phyloP scores from a whole-genome alignment of 352 stramenopile species.

The Globisporangium recalcitrans region DNA sequence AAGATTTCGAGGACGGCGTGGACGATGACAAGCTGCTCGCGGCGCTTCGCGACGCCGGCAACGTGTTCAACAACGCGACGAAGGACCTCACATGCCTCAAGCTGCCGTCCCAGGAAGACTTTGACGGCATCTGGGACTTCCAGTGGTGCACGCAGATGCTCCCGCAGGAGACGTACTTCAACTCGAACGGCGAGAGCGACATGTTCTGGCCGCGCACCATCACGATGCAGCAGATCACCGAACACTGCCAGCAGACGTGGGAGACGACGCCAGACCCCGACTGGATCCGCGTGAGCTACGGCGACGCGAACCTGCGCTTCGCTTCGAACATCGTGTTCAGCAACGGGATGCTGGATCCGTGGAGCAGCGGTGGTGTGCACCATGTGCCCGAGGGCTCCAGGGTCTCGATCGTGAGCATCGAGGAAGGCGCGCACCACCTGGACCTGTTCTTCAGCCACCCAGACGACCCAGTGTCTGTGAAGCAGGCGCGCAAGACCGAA shows the following conservation, averaged over 20 bases:
- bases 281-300: conserved; percentile 75
- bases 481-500: conserved; percentile 64
- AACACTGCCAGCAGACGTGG: conserved; percentile 66
- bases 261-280: conserved; percentile 61
- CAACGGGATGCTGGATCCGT: conserved; percentile 92
- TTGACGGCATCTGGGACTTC: conserved; percentile 89
- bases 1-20: conserved; percentile 29
- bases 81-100: conserved; percentile 68
- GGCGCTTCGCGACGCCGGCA: conserved; percentile 57
- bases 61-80: conserved; percentile 89
- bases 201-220: conserved; percentile 89
- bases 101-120: conserved; percentile 58
- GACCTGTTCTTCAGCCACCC: conserved; percentile 91
- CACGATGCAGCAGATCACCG: conserved; percentile 47
- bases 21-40: conserved; percentile 38
- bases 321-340: conserved; percentile 95
- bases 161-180: conserved; percentile 85
- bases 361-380: conserved; percentile 86
- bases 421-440: conserved; percentile 85
- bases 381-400: conserved; percentile 43
- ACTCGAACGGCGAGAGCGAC: conserved; percentile 82
- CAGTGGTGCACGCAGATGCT: conserved; percentile 93
- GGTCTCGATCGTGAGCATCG: conserved; percentile 63
- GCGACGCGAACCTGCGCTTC: conserved; percentile 44
- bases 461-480: conserved; percentile 80